A percentile compares a stretch with the other conserved stretches of the same genome.
Evolutionary conservation across 2,329 filamentous ascomycete species (phyloP).

Genomic region (Fusarium sp.): DNA sequence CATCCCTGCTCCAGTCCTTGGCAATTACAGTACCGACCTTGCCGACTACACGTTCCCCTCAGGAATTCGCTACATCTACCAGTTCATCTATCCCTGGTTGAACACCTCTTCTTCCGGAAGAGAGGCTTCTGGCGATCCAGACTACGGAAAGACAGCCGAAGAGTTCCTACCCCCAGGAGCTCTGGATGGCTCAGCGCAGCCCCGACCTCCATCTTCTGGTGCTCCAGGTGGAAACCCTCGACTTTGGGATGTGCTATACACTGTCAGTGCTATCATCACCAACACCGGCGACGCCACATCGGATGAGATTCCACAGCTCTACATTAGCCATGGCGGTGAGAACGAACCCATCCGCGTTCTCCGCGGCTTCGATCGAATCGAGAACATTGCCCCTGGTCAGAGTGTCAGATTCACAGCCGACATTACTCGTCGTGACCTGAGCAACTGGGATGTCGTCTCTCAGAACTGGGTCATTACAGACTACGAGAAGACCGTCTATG

Average conservation of each 20-base stretch:
- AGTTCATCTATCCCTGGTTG: constrained; percentile 78
- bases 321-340: constrained; percentile 83
- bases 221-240: constrained; percentile 71
- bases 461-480: constrained; percentile 84
- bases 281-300: constrained; percentile 75
- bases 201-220: constrained; percentile 61
- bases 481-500: constrained; percentile 63
- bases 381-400: constrained; percentile 74
- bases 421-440: constrained; percentile 82
- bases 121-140: constrained; percentile 65
- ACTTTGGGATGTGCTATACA: constrained; percentile 77
- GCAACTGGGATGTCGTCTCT: constrained; percentile 82
- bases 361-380: constrained; percentile 82
- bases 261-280: constrained; percentile 72
- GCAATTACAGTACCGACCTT: constrained; percentile 70
- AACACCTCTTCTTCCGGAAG: constrained; percentile 69
- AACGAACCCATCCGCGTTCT: constrained; percentile 75
- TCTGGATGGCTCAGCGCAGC: constrained; percentile 66
- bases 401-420: constrained; percentile 73
- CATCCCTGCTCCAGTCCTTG: constrained; percentile 70
- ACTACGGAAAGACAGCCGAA: constrained; percentile 68
- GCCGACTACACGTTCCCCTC: constrained; percentile 76
- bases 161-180: constrained; percentile 71
- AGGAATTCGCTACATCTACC: constrained; percentile 60
- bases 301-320: constrained; percentile 81